Percentiles rank a stretch among this genome's conserved stretches.
Conservation (phyloP, 1,139 yeast genomes). For the Geotrichum klebahnii region DNA sequence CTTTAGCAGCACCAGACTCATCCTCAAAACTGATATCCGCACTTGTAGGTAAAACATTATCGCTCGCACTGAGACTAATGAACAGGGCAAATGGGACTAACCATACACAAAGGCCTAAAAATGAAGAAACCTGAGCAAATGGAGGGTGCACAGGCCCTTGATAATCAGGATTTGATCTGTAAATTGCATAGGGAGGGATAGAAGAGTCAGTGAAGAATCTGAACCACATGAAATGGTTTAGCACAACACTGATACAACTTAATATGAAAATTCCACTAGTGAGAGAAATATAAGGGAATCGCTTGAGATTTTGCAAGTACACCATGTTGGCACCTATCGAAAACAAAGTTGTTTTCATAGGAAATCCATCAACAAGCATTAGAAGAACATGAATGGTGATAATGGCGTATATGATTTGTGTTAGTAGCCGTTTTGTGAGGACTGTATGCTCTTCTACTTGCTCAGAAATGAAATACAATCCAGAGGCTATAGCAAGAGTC, state of each 20-base stretch:
- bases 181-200: conserved; percentile 44
- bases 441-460: conserved; percentile 90
- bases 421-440: conserved; percentile 68
- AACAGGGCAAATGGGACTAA: conserved; percentile 87
- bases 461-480: conserved; percentile 84
- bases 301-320: conserved; percentile 68
- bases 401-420: conserved; percentile 57
- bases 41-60: conserved; percentile 67
- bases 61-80: conserved; percentile 89
- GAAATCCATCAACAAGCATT: conserved; percentile 71
- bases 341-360: conserved; percentile 59
- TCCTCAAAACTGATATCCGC: conserved; percentile 26
- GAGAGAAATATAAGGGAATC: conserved; percentile 79
- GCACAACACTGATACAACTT: conserved; percentile 67
- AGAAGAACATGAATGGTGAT: conserved; percentile 53
- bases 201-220: conserved; percentile 69
- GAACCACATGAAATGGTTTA: conserved; percentile 90
- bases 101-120: conserved; percentile 93
- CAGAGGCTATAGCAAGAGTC: conserved; percentile 72
- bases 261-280: conserved; percentile 63
- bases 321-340: conserved; percentile 67
- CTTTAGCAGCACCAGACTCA: conserved; percentile 36
- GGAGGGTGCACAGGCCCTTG: conserved; percentile 63
- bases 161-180: conserved; percentile 35
- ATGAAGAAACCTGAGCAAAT: conserved; percentile 85